A percentile compares a stretch with the other conserved stretches of the same genome.
phyloP scores from a whole-genome alignment of 805 yeast species.

The Dipodascus geniculatus region DNA sequence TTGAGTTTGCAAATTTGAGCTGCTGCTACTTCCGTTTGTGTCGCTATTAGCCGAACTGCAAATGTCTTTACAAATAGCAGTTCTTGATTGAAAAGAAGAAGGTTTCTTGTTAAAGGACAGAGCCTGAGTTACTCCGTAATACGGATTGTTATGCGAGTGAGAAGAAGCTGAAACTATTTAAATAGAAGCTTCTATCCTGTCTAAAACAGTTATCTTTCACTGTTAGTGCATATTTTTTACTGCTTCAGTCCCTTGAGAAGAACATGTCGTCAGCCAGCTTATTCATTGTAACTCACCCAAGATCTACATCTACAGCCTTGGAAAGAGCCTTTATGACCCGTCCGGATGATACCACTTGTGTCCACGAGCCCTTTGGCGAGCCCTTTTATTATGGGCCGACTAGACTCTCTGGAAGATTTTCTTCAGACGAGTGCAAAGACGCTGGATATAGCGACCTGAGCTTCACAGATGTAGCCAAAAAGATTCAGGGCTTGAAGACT shows the following conservation, averaged over 20 bases:
- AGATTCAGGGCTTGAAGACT: slow-evolving; percentile 7
- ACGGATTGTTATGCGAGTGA: too few relatives aligned
- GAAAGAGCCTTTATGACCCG: slow-evolving; percentile 18
- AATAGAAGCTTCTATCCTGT: too few relatives aligned
- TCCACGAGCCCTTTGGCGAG: slow-evolving; percentile 21
- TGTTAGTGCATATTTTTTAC: too few relatives aligned
- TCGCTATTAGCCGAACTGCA: too few relatives aligned
- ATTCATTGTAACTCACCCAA: slow-evolving; percentile 18
- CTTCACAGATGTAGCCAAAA: slow-evolving; percentile 10
- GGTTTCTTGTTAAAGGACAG: too few relatives aligned
- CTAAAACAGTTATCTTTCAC: too few relatives aligned
- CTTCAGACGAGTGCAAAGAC: slow-evolving; percentile 7
- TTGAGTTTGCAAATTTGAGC: too few relatives aligned
- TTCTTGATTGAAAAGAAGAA: too few relatives aligned
- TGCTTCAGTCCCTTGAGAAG: neutral
- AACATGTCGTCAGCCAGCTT: neutral
- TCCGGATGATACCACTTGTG: slow-evolving; percentile 10
- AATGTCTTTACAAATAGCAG: too few relatives aligned
- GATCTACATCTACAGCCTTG: slow-evolving; percentile 19
- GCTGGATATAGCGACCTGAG: slow-evolving; percentile 10
- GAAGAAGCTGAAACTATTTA: too few relatives aligned
- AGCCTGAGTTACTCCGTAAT: too few relatives aligned
- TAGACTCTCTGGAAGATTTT: slow-evolving; percentile 14
- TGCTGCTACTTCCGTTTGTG: too few relatives aligned
- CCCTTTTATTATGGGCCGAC: slow-evolving; percentile 20